A percentile compares a stretch with the other conserved stretches of the same genome.
phyloP scores from a whole-genome alignment of 345 rosid genomes.

The Brassica carinata region DNA sequence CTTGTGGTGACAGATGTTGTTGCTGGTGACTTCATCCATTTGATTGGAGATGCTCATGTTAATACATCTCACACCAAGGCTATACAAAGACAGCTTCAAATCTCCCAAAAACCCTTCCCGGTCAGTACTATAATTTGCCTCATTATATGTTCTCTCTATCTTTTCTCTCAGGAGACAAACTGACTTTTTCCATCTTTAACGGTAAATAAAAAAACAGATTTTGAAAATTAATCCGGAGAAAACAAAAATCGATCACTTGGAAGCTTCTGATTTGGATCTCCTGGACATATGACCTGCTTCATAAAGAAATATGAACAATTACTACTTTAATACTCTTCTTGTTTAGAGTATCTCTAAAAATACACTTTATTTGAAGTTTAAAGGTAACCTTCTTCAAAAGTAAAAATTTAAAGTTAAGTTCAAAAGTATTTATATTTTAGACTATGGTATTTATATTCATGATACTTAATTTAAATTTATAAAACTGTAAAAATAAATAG shows the following conservation, averaged over 20 bases:
- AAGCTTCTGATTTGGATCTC: slow-evolving; percentile 70
- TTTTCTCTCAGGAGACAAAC: background rate
- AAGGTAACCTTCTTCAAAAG: no score
- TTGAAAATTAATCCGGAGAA: slow-evolving; percentile 80
- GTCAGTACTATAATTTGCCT: slow-evolving; percentile 47
- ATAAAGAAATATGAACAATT: slow-evolving; percentile 44
- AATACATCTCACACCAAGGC: slow-evolving; percentile 58
- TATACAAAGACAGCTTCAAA: slow-evolving; percentile 77
- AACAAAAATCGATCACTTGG: slow-evolving; percentile 69
- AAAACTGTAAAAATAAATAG: no score
- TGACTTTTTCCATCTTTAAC: slow-evolving; percentile 10
- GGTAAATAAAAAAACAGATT: slow-evolving; percentile 49
- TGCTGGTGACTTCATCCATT: slow-evolving; percentile 80
- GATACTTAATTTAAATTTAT: no score
- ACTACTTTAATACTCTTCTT: background rate
- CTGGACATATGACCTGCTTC: slow-evolving; percentile 54
- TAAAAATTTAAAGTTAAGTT: no score
- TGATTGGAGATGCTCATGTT: slow-evolving; percentile 74
- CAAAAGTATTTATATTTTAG: no score
- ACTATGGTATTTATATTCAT: no score
- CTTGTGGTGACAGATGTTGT: slow-evolving; percentile 56
- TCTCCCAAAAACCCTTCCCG: slow-evolving; percentile 82
- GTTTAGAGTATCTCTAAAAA: no score
- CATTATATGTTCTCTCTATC: background rate
- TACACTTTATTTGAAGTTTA: no score